These are phyloP conservation scores for Noccaea caerulescens DNA, from an alignment of 345 rosid genomes.

Conservation along the genomic window DNA sequence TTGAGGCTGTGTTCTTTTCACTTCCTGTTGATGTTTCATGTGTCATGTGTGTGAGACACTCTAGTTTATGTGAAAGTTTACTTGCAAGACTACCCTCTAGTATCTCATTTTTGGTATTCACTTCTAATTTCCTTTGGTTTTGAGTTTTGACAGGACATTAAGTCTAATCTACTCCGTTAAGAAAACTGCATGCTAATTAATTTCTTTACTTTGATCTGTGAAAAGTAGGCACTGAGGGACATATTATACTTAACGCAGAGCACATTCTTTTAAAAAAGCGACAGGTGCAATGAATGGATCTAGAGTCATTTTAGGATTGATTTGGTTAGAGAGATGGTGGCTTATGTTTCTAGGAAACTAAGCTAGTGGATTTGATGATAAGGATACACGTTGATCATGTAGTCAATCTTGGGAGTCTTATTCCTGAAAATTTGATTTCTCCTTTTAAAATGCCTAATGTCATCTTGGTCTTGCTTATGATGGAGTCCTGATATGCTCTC, in stretches of 20 bases:
- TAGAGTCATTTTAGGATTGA: neutral
- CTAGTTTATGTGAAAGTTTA: neutral
- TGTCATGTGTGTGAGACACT: neutral
- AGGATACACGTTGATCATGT: neutral
- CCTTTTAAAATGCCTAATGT: neutral
- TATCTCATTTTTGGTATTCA: neutral
- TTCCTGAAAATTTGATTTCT: neutral
- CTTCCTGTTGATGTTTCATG: too few species aligned
- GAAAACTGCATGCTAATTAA: neutral
- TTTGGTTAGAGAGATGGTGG: neutral
- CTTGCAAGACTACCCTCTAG: neutral
- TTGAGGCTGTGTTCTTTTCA: too few species aligned
- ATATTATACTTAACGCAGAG: neutral
- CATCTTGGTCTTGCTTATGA: neutral
- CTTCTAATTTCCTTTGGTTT: neutral
- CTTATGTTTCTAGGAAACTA: conserved; percentile 13
- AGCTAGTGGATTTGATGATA: neutral
- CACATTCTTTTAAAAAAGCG: neutral
- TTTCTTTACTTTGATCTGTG: neutral
- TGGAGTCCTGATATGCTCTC: neutral
- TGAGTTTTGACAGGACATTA: neutral
- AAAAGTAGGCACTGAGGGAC: neutral
- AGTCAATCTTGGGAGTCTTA: neutral
- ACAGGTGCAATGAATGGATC: neutral
- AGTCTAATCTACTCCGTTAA: neutral